phyloP scores from a whole-genome alignment of 148 eudicot genomes.

The Silene uniflora region DNA sequence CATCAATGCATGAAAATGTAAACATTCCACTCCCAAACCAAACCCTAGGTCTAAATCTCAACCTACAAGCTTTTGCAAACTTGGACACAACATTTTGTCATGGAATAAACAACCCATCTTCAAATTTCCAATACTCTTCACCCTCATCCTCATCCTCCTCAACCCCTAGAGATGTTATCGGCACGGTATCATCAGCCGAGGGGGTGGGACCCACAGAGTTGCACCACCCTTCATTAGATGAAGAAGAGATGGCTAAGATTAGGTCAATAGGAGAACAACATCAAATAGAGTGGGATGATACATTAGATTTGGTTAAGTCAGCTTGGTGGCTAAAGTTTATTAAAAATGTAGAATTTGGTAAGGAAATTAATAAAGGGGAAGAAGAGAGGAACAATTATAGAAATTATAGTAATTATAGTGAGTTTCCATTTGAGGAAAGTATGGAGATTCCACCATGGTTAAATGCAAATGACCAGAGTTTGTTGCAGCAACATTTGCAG shows the following conservation, averaged over 20 bases:
- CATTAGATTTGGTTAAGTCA: slow-evolving; percentile 61
- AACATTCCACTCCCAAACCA: slow-evolving; percentile 59
- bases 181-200: background rate
- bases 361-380: slow-evolving; percentile 6
- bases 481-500: slow-evolving; percentile 32
- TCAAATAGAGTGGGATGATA: slow-evolving; percentile 90
- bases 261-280: slow-evolving; percentile 71
- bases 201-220: background rate
- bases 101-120: slow-evolving; percentile 7
- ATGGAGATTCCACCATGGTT: slow-evolving; percentile 74
- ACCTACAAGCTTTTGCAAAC: slow-evolving; percentile 64
- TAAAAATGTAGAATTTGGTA: slow-evolving; percentile 36
- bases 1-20: slow-evolving; percentile 12
- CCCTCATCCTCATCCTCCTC: slow-evolving; percentile 39
- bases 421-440: slow-evolving; percentile 28
- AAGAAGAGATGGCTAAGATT: slow-evolving; percentile 70
- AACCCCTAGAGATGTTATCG: slow-evolving; percentile 8
- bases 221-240: slow-evolving; percentile 60
- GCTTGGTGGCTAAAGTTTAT: slow-evolving; percentile 81
- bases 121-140: background rate
- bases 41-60: slow-evolving; percentile 77
- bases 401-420: background rate
- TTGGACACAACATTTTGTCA: slow-evolving; percentile 37
- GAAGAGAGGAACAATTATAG: background rate
- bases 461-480: slow-evolving; percentile 34